Evolutionary conservation across 768 basidiomycete species (phyloP), one percentile per base, ranked within the genome.

Genomic region (Leccinum longicurvipes): DNA sequence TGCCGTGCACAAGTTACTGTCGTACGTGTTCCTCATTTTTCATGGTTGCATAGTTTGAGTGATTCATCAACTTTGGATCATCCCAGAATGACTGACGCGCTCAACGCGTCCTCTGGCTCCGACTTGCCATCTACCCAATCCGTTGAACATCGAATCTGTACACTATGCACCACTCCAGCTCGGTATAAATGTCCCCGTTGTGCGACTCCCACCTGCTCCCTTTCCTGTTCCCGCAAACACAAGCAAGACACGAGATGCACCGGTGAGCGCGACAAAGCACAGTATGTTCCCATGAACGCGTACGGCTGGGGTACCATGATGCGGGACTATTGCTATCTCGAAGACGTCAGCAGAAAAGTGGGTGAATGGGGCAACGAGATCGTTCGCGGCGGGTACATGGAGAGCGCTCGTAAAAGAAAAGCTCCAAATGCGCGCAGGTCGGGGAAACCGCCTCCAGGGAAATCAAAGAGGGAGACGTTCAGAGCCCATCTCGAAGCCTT

Each of bases 281-380:
- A 79, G 3, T 91, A 85, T 67, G 83, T 93, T 15, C 82, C 88
- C 12, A 87, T 94, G 84, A 93, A 91, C 62, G 67, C 83, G 62
- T 96, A 93, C 65, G 81, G 83, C 5, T 92, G 89, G 82, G 91
- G 91, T 9, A 79, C 82, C 25, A 87, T 96, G 85, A 89, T 93
- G 85, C 81, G 86, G 62, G 94, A 97, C 72, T 97, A 93, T 69
- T 77, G 78, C 41, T 94, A 85, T 67, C 76, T 97, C 60, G 94
- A 97, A 72, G 89, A 92, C 17, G 71, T 93, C 28, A 84, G 89
- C 21, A 73, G 93, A 60, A 85, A 80, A 61, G 85, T 88, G n/a
- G 76, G 78, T 21, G 83, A 82, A 12, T 90, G 87, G 85, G 91
- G 87, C 0, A 69, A 74, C 62, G 82, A 91, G 64, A 88, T 91